phyloP scores from a whole-genome alignment of 345 rosid genomes.

The Populus ilicifolia region DNA sequence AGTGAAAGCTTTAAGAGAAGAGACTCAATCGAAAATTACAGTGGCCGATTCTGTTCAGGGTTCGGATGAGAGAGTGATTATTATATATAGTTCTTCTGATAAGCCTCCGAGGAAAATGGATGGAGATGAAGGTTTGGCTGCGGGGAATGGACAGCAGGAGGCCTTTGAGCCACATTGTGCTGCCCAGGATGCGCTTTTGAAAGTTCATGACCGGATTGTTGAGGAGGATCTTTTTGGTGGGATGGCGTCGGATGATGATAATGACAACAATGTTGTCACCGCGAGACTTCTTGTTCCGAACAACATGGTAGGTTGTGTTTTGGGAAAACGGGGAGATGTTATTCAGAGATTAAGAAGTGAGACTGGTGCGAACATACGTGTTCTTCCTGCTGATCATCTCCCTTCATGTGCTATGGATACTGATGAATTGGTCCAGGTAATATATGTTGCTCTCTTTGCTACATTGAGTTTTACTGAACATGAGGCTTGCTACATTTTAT shows the following conservation, averaged over 20 bases:
- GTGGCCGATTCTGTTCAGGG: conserved; percentile 53
- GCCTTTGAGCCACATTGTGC: conserved; percentile 43
- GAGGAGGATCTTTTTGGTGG: conserved; percentile 50
- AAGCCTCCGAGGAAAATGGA: conserved; percentile 21
- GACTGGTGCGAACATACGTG: conserved; percentile 52
- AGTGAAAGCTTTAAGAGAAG: conserved; percentile 47
- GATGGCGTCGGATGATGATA: conserved; percentile 37
- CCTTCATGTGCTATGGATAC: conserved; percentile 49
- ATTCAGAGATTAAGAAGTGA: conserved; percentile 52
- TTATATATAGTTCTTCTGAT: conserved; percentile 42
- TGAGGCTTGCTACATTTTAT: background rate
- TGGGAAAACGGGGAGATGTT: conserved; percentile 58
- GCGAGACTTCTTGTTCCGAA: conserved; percentile 53
- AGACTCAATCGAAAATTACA: conserved; percentile 49
- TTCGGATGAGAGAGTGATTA: conserved; percentile 58
- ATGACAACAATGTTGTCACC: conserved; percentile 31
- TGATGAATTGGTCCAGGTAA: conserved; percentile 66
- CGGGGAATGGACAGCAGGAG: conserved; percentile 23
- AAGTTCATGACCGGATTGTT: conserved; percentile 47
- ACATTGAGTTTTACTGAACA: background rate
- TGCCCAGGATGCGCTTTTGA: conserved; percentile 61
- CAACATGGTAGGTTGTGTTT: conserved; percentile 54
- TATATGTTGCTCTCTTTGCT: background rate
- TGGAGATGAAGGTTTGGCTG: conserved; percentile 23
- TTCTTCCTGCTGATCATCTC: conserved; percentile 49